Evolutionary conservation across 306 rosid species (phyloP).

Genomic region (Notholithocarpus densiflorus): DNA sequence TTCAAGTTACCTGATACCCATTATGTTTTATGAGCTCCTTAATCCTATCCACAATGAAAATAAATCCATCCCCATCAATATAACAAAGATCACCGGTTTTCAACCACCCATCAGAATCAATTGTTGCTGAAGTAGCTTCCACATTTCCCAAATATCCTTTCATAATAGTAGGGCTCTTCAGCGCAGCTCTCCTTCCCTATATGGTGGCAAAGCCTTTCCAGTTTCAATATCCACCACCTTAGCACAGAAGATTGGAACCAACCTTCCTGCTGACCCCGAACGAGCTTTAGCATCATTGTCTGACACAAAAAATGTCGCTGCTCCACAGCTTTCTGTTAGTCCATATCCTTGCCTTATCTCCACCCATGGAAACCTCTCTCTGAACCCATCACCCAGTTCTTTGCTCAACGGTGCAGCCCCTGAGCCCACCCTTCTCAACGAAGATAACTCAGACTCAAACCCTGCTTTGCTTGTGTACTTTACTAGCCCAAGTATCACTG

Average conservation of each 20-base stretch:
- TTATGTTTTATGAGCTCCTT: constrained; percentile 92
- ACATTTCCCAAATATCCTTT: constrained; percentile 67
- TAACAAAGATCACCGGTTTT: constrained; percentile 84
- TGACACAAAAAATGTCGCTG: constrained; percentile 40
- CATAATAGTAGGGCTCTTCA: constrained; percentile 72
- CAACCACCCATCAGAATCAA: constrained; percentile 71
- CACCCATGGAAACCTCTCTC: constrained; percentile 74
- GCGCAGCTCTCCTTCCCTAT: constrained; percentile 72
- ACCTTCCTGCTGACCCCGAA: constrained; percentile 52
- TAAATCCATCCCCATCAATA: constrained; percentile 64
- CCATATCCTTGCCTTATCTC: constrained; percentile 85
- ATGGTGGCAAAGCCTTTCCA: constrained; percentile 55
- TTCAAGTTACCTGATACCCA: constrained; percentile 69
- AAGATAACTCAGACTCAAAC: constrained; percentile 48
- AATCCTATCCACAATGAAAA: constrained; percentile 65
- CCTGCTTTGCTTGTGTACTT: constrained; percentile 43
- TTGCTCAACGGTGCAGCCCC: constrained; percentile 93
- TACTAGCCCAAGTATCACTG: constrained; percentile 71
- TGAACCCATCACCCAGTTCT: constrained; percentile 55
- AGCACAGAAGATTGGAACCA: constrained; percentile 62
- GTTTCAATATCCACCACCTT: constrained; percentile 62
- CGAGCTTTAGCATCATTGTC: constrained; percentile 46
- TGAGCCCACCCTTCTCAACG: constrained; percentile 57
- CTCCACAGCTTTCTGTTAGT: constrained; percentile 71
- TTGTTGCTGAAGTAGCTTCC: constrained; percentile 62